Conservation (phyloP, 1,284 basidiomycete species). For the Pseudozyma tsukubaensis region DNA sequence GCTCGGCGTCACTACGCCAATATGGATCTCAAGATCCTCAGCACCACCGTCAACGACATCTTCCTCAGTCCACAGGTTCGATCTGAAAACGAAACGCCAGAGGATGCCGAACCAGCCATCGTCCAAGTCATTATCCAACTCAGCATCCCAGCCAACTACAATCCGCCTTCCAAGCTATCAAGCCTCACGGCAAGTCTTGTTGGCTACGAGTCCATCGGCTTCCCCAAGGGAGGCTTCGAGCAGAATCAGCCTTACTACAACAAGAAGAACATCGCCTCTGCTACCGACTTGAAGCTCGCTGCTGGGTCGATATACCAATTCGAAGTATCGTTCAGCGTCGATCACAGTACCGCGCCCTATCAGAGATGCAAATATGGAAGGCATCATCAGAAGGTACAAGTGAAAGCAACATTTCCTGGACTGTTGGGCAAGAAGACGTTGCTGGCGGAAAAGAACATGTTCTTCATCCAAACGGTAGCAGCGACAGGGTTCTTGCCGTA, state of each 20-base stretch:
- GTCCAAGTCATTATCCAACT: slow-evolving; percentile 48
- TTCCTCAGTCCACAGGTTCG: slow-evolving; percentile 40
- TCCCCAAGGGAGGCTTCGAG: slow-evolving; percentile 51
- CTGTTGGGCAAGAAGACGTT: slow-evolving; percentile 48
- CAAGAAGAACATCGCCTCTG: slow-evolving; percentile 45
- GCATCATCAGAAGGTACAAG: slow-evolving; percentile 48
- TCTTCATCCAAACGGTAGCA: slow-evolving; percentile 43
- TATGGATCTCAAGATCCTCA: slow-evolving; percentile 55
- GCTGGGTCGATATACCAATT: slow-evolving; percentile 48
- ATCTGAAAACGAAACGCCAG: slow-evolving; percentile 32
- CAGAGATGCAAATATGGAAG: slow-evolving; percentile 52
- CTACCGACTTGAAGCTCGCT: slow-evolving; percentile 43
- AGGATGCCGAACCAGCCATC: slow-evolving; percentile 40
- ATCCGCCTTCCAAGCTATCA: slow-evolving; percentile 39
- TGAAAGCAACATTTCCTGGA: slow-evolving; percentile 51
- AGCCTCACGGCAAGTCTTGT: slow-evolving; percentile 35
- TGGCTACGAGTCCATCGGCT: slow-evolving; percentile 50
- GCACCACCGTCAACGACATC: slow-evolving; percentile 49
- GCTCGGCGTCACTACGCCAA: background rate
- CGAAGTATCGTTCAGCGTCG: slow-evolving; percentile 44
- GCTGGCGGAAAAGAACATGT: slow-evolving; percentile 45
- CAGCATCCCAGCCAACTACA: slow-evolving; percentile 35
- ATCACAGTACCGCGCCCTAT: slow-evolving; percentile 50
- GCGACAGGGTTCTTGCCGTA: slow-evolving; percentile 37
- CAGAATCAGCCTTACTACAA: slow-evolving; percentile 53